Base-by-base conservation (phyloP, 352 stramenopile genomes). In the Phytopythium sindhum region DNA sequence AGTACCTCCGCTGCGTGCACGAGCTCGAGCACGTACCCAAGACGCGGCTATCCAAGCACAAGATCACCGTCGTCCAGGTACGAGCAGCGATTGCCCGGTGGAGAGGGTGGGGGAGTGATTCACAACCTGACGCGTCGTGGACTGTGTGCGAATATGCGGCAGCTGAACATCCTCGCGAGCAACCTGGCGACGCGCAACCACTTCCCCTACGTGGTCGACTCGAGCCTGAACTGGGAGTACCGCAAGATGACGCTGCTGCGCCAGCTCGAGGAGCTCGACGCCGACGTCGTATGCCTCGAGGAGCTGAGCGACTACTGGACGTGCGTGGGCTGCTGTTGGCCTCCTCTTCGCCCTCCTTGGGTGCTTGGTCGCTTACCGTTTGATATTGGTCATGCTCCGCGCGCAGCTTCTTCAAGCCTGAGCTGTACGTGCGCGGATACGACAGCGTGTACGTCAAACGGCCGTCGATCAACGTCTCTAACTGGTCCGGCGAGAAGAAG, bases 221-320 rank as follows among this genome's bases (percentile, higher is more conserved):
- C 77, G 28, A 88, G 81, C 70, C 68, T 96, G 28, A 91, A 88
- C 66, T 96, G 87, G 87, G 84, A 94, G 60, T 86, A 83, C 61
- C 84, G 87, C 54, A 93, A 91, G 66, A 78, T 88, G 73, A 80
- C 74, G 60, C 65, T 96, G 64, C 63, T 96, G 63, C 68, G 77
- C 52, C 85, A 96, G 57, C 59, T 96, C 26, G 78, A 90, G 2
- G 79, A 77, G 56, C 72, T 93, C 37, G 84, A 93, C 58, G 87
- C 87, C 35, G 86, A 93, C 45, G 78, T 96, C 51, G 66, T 96
- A 45, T 96, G 87, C 61, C 78, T 96, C 8, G 87, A 94, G 69
- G 87, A 96, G 29, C 70, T 92, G 28, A 94, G 84, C 69, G 87
- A 96, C 77, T 96, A 96, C 66, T 94, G 86, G 85, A 94, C 85